These are phyloP conservation scores for Hortiboletus rubellus DNA, from an alignment of 1,284 basidiomycete genomes.

Conservation along the genomic window DNA sequence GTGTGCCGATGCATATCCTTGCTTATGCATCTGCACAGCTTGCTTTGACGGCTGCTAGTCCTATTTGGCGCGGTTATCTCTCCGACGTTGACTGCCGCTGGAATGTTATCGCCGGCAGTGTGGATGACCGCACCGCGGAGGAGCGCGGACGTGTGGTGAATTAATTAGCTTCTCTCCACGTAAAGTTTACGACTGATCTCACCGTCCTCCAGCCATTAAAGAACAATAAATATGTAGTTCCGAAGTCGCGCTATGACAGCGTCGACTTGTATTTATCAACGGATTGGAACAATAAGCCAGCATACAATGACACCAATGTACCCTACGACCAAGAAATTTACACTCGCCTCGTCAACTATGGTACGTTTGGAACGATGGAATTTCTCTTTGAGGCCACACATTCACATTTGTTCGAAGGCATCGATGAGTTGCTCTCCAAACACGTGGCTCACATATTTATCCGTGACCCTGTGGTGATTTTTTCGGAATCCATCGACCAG, in stretches of 20 bases:
- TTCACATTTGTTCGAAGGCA: conserved; percentile 49
- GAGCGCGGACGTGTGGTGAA: conserved; percentile 81
- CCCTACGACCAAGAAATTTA: conserved; percentile 81
- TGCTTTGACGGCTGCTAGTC: conserved; percentile 92
- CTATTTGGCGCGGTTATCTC: conserved; percentile 91
- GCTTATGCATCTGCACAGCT: conserved; percentile 51
- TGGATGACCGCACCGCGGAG: conserved; percentile 95
- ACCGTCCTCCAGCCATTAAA: conserved; percentile 63
- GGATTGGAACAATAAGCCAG: conserved; percentile 83
- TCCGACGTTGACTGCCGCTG: conserved; percentile 97
- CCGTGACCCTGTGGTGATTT: conserved; percentile 95
- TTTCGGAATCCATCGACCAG: conserved; percentile 92
- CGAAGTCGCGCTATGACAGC: conserved; percentile 96
- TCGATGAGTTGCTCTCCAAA: conserved; percentile 86
- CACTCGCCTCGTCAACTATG: conserved; percentile 68
- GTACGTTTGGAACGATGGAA: conserved; percentile 43
- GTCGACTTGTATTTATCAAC: conserved; percentile 94
- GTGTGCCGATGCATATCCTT: neutral
- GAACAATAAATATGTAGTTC: conserved; percentile 75
- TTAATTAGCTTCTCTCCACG: conserved; percentile 27
- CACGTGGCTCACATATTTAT: conserved; percentile 98
- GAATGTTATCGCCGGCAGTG: conserved; percentile 97
- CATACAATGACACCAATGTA: conserved; percentile 89
- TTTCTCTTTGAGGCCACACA: neutral
- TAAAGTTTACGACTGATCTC: conserved; percentile 9